Evolutionary conservation across 441 rosid genomes (phyloP), one percentile per base, ranked within the genome.

Genomic region (Theobroma grandiflorum): DNA sequence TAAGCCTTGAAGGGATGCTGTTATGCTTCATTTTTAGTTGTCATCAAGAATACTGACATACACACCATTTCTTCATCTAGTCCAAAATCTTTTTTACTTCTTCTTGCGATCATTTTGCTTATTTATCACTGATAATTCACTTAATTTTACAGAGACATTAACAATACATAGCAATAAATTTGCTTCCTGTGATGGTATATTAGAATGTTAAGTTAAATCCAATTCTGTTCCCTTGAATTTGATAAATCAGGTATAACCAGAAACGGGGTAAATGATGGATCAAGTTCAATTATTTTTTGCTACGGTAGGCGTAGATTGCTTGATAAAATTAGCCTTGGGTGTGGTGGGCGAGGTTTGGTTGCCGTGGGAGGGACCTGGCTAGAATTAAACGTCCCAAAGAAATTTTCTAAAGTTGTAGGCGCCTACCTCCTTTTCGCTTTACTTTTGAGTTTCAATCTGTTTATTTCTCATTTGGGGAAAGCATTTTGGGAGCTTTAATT

Each of bases 351-450:
- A 42, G 52, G 72, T 40, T 67, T 66, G 31, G 71, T 9, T n/a
- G 65, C 65, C 37, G 26, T 59, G 15, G n/a, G 40, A 35, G 43
- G 68, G 68, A 31, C 42, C 66, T 35, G 68, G 69, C 22, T 63
- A 33, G 42, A 35, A 14, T 35, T 14, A 15, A 15, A 0, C 11
- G 9, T 37, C 45, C 5, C 10, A 18, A 4, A 58, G 26, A 12
- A 55, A 11, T 10, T 57, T 42, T 68, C 59, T 49, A n/a, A 53
- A 71, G 35, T 69, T 49, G 58, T 55, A 43, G 52, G 67, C 64
- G 59, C 70, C 58, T 1, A 9, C 75, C 50, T 74, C 12, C 38
- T 57, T 65, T 12, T 18, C 6, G 8, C 8, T 40, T 18, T 62
- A 62, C 42, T 62, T 62, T 62, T 14, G 18, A 14, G 67, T 62